These are phyloP conservation scores for Lasiodiplodia hormozganensis DNA, from an alignment of 2,329 filamentous ascomycete species.

Conservation along the genomic window DNA sequence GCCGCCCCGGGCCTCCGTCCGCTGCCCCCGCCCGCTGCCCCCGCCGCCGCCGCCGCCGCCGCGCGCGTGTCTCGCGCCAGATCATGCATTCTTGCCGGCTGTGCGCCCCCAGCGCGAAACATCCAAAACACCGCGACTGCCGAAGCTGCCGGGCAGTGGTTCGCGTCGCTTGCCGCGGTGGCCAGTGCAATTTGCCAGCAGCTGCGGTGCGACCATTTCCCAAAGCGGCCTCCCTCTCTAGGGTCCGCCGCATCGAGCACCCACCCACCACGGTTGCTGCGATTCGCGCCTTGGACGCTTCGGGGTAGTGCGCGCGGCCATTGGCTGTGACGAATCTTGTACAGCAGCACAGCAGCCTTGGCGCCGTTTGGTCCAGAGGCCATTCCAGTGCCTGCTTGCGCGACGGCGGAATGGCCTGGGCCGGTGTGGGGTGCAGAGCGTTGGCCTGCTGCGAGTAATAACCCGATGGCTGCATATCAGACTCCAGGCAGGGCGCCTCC, in stretches of 20 bases:
- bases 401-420: slow-evolving; percentile 28
- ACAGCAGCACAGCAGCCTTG: slow-evolving; percentile 27
- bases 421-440: slow-evolving; percentile 27
- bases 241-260: slow-evolving; percentile 12
- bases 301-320: slow-evolving; percentile 12
- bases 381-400: slow-evolving; percentile 30
- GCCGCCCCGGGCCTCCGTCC: background rate
- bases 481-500: background rate
- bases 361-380: slow-evolving; percentile 26
- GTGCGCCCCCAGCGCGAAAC: slow-evolving; percentile 28
- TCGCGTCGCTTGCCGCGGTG: slow-evolving; percentile 24
- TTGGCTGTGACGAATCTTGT: slow-evolving; percentile 27
- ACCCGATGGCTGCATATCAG: slow-evolving; percentile 24
- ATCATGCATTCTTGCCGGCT: slow-evolving; percentile 29
- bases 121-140: slow-evolving; percentile 22
- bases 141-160: slow-evolving; percentile 26
- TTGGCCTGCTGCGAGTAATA: slow-evolving; percentile 28
- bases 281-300: slow-evolving; percentile 11
- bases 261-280: slow-evolving; percentile 10
- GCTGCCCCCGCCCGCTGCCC: background rate
- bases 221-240: slow-evolving; percentile 16
- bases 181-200: slow-evolving; percentile 28
- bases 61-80: slow-evolving; percentile 23
- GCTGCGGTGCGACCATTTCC: slow-evolving; percentile 25
- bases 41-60: slow-evolving; percentile 5